phyloP scores from a whole-genome alignment of 1,284 basidiomycete genomes.

The Apiotrichum akiyoshidainum region DNA sequence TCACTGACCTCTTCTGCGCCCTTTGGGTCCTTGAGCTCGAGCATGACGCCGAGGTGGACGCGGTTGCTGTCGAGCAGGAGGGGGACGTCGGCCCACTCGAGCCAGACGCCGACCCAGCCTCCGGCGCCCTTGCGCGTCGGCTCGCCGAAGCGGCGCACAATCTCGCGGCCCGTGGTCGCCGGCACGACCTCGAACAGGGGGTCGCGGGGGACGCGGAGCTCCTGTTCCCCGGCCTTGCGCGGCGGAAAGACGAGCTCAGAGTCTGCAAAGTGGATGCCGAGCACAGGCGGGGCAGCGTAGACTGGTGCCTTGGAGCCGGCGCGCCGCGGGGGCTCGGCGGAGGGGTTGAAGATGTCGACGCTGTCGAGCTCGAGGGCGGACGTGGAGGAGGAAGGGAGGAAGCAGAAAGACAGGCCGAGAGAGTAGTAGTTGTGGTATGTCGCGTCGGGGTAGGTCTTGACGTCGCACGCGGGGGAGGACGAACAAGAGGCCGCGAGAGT shows the following conservation, averaged over 20 bases:
- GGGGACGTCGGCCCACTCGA: slow-evolving; percentile 71
- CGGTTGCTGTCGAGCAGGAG: slow-evolving; percentile 2
- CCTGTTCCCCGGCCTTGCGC: slow-evolving; percentile 18
- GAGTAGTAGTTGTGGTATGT: slow-evolving; percentile 78
- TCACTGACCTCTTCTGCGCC: slow-evolving; percentile 26
- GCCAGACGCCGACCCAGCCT: slow-evolving; percentile 84
- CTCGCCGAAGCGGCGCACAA: slow-evolving; percentile 71
- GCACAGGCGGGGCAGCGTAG: slow-evolving; percentile 52
- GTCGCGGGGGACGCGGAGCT: slow-evolving; percentile 37
- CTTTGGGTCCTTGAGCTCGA: slow-evolving; percentile 41
- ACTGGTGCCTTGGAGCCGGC: slow-evolving; percentile 9
- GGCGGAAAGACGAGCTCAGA: slow-evolving; percentile 49
- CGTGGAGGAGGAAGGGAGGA: slow-evolving; percentile 57
- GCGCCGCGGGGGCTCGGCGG: slow-evolving; percentile 5
- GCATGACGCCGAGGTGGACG: slow-evolving; percentile 36
- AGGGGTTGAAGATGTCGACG: slow-evolving; percentile 73
- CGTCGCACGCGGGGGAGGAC: slow-evolving; percentile 53
- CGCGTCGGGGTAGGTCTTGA: slow-evolving; percentile 73
- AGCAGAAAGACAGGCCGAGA: slow-evolving; percentile 71
- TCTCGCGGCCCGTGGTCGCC: slow-evolving; percentile 66
- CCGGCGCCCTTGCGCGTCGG: slow-evolving; percentile 83
- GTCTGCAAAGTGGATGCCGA: slow-evolving; percentile 57
- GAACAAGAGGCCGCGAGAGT: slow-evolving; percentile 1
- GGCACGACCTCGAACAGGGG: slow-evolving; percentile 54
- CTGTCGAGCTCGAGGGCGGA: slow-evolving; percentile 58